Evolutionary conservation across 768 basidiomycete genomes (phyloP), one percentile per base, ranked within the genome.

Genomic region (Trichaptum fuscoviolaceum): DNA sequence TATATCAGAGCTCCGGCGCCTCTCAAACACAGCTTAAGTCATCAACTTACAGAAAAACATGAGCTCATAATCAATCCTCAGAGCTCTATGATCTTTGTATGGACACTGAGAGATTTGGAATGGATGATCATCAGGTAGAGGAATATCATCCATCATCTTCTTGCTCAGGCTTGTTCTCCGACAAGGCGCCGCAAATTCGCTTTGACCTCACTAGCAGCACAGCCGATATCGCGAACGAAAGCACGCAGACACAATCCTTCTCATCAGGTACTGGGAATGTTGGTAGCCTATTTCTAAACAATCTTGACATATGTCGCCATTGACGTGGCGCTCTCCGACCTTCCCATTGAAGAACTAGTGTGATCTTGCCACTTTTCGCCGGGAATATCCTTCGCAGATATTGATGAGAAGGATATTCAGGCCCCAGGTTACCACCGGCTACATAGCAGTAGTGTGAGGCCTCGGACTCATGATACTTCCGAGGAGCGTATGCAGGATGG

Each of bases 201-300:
- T 52, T 52, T 52, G 42, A 52, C 42, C 42, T 12, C 42, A 52
- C 42, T 52, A 20, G 12, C 42, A 5, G 42, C 15, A 52, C 42
- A 52, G 42, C 42, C 42, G 42, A 52, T 4, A 52, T 15, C 30
- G 42, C 15, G 42, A 20, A 52, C 42, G 2, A 52, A 20, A 52
- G 42, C 42, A 52, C 15, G 42, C 42, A 52, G 20, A 12, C 42
- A 52, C 42, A 15, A 52, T 15, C 42, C 42, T 52, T 52, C 42
- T 52, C 42, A 52, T 52, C 42, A 52, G 42, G 42, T 52, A 52
- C 42, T 52, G 42, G 42, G 42, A 52, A 52, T 52, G 42, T 52
- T 20, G 42, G 20, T 4, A 15, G 3, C 42, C 42, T 52, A 52
- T 52, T 52, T 20, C 42, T 52, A 52, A n/a, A 52, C 42, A 52